These are phyloP conservation scores for Nothophytophthora sp. DNA, from an alignment of 352 stramenopile species.

Conservation along the genomic window DNA sequence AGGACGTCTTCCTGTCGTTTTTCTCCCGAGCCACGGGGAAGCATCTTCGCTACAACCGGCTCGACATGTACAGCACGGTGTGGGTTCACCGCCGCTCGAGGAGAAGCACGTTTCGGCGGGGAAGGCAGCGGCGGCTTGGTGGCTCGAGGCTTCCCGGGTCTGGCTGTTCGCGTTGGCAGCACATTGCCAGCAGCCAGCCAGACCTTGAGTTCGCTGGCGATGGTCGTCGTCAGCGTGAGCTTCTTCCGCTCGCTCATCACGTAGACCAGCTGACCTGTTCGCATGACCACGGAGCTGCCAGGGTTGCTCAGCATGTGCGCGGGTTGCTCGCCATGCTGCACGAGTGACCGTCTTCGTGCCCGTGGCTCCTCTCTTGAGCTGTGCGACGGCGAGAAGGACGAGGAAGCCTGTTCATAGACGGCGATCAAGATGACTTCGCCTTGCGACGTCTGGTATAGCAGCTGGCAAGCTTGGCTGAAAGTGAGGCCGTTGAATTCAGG, in stretches of 20 bases:
- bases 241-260: slow-evolving; percentile 71
- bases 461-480: slow-evolving; percentile 50
- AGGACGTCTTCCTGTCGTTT: slow-evolving; percentile 27
- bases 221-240: slow-evolving; percentile 44
- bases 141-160: too few relatives aligned
- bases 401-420: slow-evolving; percentile 31
- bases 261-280: slow-evolving; percentile 54
- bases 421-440: slow-evolving; percentile 64
- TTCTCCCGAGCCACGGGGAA: too few relatives aligned
- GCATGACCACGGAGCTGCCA: slow-evolving; percentile 43
- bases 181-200: slow-evolving; percentile 48
- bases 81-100: not conserved
- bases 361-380: slow-evolving; percentile 8
- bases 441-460: slow-evolving; percentile 58
- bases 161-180: slow-evolving; percentile 26
- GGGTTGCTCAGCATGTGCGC: slow-evolving; percentile 54
- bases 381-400: not conserved
- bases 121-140: slow-evolving; percentile 1
- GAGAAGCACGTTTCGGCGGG: not conserved
- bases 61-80: too few relatives aligned
- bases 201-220: slow-evolving; percentile 37
- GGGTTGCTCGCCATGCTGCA: slow-evolving; percentile 10
- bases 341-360: slow-evolving; percentile 21
- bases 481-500: slow-evolving; percentile 44
- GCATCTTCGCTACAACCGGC: too few relatives aligned